Percentiles rank a stretch among this genome's conserved stretches.
Conservation (phyloP, 345 rosid species). For the Pistacia vera region DNA sequence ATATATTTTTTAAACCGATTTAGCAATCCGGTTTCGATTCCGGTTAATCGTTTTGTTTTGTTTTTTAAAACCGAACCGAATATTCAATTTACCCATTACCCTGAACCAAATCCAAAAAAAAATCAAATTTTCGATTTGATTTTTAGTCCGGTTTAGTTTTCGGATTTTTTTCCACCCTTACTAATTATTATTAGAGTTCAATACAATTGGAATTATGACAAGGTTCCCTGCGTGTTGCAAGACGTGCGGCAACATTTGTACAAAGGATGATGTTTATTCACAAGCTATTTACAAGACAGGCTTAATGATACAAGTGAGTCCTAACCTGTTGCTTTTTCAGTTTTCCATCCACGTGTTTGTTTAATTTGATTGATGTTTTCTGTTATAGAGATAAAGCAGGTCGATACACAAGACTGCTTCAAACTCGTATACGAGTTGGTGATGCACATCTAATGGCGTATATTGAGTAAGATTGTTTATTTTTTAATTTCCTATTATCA, state of each 20-base stretch:
- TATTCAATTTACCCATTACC: too few species aligned
- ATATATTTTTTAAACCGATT: too few species aligned
- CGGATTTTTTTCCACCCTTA: too few species aligned
- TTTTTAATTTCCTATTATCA: background rate
- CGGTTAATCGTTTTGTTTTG: too few species aligned
- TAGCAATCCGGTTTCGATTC: too few species aligned
- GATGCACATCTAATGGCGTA: conserved; percentile 98
- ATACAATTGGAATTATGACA: conserved; percentile 20
- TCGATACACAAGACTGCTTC: conserved; percentile 88
- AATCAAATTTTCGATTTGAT: too few species aligned
- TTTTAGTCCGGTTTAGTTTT: too few species aligned
- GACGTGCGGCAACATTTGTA: conserved; percentile 87
- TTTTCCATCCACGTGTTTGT: conserved; percentile 2
- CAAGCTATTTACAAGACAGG: conserved; percentile 84
- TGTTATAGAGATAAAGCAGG: conserved; percentile 81
- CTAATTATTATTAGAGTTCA: too few species aligned
- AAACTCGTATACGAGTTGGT: conserved; percentile 88
- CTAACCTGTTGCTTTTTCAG: conserved; percentile 1
- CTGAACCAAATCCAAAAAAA: too few species aligned
- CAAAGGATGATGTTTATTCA: conserved; percentile 91
- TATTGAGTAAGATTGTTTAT: conserved; percentile 67
- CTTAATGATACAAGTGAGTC: conserved; percentile 82
- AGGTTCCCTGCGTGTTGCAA: conserved; percentile 84
- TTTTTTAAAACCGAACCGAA: too few species aligned
- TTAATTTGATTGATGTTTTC: conserved; percentile 19